These are phyloP conservation scores for Candida glaebosa DNA, from an alignment of 805 yeast genomes.

Conservation along the genomic window DNA sequence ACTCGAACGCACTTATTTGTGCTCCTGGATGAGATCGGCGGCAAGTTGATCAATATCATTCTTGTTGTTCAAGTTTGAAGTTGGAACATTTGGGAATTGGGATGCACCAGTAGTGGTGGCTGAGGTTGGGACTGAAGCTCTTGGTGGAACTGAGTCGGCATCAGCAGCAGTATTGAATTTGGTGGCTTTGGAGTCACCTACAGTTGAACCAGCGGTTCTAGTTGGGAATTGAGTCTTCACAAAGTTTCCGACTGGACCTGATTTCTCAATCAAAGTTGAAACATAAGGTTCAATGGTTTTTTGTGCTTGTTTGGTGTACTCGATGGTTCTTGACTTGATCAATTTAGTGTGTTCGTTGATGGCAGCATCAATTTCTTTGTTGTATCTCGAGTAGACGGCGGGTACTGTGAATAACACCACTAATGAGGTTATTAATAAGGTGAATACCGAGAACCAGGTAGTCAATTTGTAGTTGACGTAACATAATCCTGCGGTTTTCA, in stretches of 20 bases:
- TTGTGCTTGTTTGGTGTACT: slow-evolving; percentile 35
- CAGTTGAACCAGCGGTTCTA: slow-evolving; percentile 73
- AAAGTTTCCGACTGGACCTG: slow-evolving; percentile 65
- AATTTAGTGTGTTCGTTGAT: slow-evolving; percentile 42
- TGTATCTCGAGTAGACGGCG: slow-evolving; percentile 65
- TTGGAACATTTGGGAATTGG: slow-evolving; percentile 42
- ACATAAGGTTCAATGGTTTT: slow-evolving; percentile 54
- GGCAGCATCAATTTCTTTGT: slow-evolving; percentile 71
- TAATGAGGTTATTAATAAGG: slow-evolving; percentile 55
- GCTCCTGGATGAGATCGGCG: background rate
- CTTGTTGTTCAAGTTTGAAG: slow-evolving; percentile 15
- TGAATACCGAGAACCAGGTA: slow-evolving; percentile 70
- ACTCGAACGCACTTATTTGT: no score
- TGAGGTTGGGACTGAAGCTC: slow-evolving; percentile 14
- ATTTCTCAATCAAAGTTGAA: slow-evolving; percentile 51
- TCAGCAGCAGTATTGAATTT: slow-evolving; percentile 18
- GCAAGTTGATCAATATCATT: slow-evolving; percentile 12
- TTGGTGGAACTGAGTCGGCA: no score
- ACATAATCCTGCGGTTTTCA: slow-evolving; percentile 65
- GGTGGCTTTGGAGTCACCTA: slow-evolving; percentile 32
- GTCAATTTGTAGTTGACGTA: slow-evolving; percentile 69
- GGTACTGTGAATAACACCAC: slow-evolving; percentile 73
- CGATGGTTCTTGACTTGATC: slow-evolving; percentile 50
- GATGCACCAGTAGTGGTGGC: slow-evolving; percentile 33
- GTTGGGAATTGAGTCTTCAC: slow-evolving; percentile 54